Evolutionary conservation across 139 green algal species (phyloP), one percentile per base, ranked within the genome.

Genomic region (Chlamydomonas sp.): DNA sequence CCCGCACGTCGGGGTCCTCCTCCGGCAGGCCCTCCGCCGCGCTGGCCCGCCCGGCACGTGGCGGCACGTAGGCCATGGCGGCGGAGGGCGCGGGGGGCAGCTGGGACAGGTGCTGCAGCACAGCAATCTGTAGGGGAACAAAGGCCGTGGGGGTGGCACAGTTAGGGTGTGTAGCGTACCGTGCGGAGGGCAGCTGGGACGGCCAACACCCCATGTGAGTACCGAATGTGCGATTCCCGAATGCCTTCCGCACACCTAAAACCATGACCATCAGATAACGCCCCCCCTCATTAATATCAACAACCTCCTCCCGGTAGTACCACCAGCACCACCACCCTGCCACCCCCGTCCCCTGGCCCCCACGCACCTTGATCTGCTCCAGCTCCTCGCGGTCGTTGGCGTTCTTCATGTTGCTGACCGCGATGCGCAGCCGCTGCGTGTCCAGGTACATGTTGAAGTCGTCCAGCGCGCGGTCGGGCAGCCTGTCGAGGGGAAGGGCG

Each of bases 321-420:
- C 31, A 49, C 31, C 31, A 49, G 31, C 31, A 49, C 31, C 31
- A 49, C 31, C 31, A 49, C 31, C 31, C 31, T 49, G 31, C 31
- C 31, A 49, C 31, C 31, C 31, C 31, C 31, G 31, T 49, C 31
- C 31, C 31, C 31, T 49, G 31, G 7, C 59, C 60, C 61, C 89
- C 16, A 72, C 88, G 5, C 75, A 87, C 74, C 83, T 94, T 94
- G 84, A 99, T 96, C 60, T 91, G 77, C 80, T 98, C 95, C 88
- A 99, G 92, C 87, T 95, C 91, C 57, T 94, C 89, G 8, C 92
- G 92, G 1, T 91, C 95, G 94, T 99, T 99, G 89, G 89, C 89
- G 91, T 99, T 99, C 90, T 98, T 96, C 96, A 99, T 99, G 93
- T 98, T 99, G 88, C 84, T 95, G 57, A 94, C 90, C 9, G 89